These are phyloP conservation scores for Hymenoscyphus albidus DNA, from an alignment of 2,329 filamentous ascomycete genomes.

Conservation along the genomic window DNA sequence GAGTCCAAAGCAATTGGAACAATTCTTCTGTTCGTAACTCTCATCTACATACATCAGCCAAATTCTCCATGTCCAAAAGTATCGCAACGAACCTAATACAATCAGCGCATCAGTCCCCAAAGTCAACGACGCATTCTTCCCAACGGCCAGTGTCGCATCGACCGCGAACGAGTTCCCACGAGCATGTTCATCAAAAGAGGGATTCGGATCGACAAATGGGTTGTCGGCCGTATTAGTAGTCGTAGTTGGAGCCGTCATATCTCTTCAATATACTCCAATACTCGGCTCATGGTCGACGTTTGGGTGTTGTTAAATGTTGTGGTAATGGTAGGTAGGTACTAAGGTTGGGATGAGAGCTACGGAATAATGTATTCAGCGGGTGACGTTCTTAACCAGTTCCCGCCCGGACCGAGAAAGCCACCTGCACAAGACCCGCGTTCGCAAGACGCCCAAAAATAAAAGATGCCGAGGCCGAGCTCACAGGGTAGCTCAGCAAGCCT, in stretches of 20 bases:
- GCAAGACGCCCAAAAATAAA: no score
- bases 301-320: constrained; percentile 7
- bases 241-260: constrained; percentile 17
- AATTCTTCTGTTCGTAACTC: constrained; percentile 45
- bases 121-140: constrained; percentile 56
- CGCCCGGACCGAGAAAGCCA: no score
- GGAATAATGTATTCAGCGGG: no score
- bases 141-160: constrained; percentile 49
- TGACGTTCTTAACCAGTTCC: no score
- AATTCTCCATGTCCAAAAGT: not conserved
- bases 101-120: constrained; percentile 57
- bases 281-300: not conserved
- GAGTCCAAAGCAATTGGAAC: constrained; percentile 53
- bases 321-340: constrained; percentile 20
- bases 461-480: no score
- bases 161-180: constrained; percentile 35
- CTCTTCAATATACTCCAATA: constrained; percentile 15
- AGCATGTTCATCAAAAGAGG: constrained; percentile 34
- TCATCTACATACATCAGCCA: constrained; percentile 44
- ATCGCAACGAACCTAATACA: constrained; percentile 46
- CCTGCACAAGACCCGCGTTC: no score
- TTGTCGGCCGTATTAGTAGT: constrained; percentile 29
- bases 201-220: constrained; percentile 37
- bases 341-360: no score
- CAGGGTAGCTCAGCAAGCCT: no score